Evolutionary conservation across 257 asterid genomes (phyloP).

Genomic region (Solanum arcanum): DNA sequence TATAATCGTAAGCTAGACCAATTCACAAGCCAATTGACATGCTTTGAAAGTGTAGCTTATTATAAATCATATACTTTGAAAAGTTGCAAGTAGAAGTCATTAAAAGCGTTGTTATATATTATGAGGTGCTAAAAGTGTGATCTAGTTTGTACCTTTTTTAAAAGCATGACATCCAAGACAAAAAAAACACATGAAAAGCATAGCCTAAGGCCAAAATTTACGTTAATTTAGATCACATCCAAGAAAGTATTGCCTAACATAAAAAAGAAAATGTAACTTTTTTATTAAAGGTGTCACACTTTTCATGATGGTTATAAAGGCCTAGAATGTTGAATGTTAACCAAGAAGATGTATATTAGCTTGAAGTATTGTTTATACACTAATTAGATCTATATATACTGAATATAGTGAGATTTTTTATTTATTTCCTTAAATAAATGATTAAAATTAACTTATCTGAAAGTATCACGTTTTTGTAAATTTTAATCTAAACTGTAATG

Average conservation of each 20-base stretch:
- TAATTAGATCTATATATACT: not conserved
- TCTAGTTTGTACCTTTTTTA: not conserved
- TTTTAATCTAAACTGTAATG: fast-evolving
- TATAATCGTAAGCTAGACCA: not conserved
- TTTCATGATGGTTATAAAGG: not conserved
- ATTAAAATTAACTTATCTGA: not conserved
- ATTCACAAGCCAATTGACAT: not conserved
- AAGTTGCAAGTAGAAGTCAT: not conserved
- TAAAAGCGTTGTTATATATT: not conserved
- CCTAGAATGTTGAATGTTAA: not conserved
- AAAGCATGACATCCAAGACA: not conserved
- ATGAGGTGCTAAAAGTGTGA: not conserved
- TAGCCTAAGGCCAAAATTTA: no score
- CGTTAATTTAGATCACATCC: not conserved
- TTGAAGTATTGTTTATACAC: not conserved
- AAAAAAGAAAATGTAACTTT: no score
- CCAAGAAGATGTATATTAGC: not conserved
- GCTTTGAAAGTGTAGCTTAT: not conserved
- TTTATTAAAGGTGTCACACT: not conserved
- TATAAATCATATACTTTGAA: no score
- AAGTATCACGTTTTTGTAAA: no score
- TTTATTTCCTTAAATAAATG: no score
- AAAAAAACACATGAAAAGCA: not conserved
- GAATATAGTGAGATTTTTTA: not conserved
- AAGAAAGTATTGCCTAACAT: not conserved